phyloP scores from a whole-genome alignment of 768 basidiomycete genomes.

The Mycena indigotica region DNA sequence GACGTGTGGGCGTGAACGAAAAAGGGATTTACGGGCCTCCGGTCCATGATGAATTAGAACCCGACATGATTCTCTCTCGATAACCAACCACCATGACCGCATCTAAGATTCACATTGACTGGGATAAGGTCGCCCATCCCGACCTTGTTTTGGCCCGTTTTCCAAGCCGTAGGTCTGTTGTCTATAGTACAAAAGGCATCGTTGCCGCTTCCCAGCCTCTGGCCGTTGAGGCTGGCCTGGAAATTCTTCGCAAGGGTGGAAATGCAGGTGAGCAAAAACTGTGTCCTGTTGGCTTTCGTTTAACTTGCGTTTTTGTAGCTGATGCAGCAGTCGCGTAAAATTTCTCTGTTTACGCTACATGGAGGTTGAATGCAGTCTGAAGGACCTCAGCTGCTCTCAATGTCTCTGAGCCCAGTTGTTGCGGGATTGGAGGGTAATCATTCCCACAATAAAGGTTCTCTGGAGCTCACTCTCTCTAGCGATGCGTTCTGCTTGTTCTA shows the following conservation, averaged over 20 bases:
- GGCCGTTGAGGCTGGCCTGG: conserved; percentile 88
- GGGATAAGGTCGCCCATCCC: conserved; percentile 68
- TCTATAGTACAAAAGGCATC: conserved; percentile 85
- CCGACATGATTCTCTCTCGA: background rate
- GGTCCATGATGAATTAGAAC: background rate
- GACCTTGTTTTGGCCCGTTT: conserved; percentile 70
- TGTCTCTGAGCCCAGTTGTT: conserved; percentile 84
- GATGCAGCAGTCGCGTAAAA: conserved; percentile 85
- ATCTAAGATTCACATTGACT: conserved; percentile 44
- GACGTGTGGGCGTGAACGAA: background rate
- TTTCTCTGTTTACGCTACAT: background rate
- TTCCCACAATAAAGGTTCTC: background rate
- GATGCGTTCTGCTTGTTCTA: conserved; percentile 95
- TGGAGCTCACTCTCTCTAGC: conserved; percentile 37
- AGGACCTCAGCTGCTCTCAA: conserved; percentile 84
- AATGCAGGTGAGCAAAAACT: conserved; percentile 75
- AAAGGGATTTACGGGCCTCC: background rate
- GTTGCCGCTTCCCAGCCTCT: conserved; percentile 90
- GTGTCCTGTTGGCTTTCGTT: too few relatives aligned
- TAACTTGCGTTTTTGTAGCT: conserved; percentile 44
- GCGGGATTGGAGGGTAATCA: conserved; percentile 88
- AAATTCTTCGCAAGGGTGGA: conserved; percentile 89
- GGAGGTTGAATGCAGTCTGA: background rate
- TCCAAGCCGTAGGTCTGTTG: conserved; percentile 81
- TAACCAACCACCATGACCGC: conserved; percentile 29